phyloP scores from a whole-genome alignment of 768 basidiomycete species.

The Mycena galericulata region DNA sequence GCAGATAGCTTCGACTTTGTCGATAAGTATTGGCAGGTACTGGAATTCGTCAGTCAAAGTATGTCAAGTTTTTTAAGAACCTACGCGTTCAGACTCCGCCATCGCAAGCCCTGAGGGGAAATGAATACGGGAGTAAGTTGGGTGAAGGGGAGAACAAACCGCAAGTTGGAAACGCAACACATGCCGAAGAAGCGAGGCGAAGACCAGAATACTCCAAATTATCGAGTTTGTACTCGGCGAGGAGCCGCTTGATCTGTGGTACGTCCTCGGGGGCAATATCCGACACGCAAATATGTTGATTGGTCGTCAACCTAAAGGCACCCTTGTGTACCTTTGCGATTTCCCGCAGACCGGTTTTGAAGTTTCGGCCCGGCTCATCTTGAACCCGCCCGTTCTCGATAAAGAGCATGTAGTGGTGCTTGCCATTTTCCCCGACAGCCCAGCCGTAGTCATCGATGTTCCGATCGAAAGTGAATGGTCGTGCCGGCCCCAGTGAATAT shows the following conservation, averaged over 20 bases:
- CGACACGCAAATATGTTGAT: constrained; percentile 93
- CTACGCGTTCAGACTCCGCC: constrained; percentile 67
- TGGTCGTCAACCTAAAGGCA: constrained; percentile 91
- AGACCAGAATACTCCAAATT: constrained; percentile 84
- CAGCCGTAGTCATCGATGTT: constrained; percentile 97
- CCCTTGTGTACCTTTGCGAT: constrained; percentile 97
- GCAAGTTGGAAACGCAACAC: constrained; percentile 98
- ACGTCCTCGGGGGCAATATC: constrained; percentile 83
- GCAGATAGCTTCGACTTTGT: constrained; percentile 95
- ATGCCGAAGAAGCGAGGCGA: constrained; percentile 91
- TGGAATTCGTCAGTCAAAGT: constrained; percentile 41
- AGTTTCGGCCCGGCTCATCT: constrained; percentile 89
- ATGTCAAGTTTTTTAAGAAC: constrained; percentile 35
- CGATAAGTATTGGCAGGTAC: constrained; percentile 93
- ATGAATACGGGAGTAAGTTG: constrained; percentile 20
- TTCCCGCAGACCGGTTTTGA: constrained; percentile 93
- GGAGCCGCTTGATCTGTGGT: constrained; percentile 78
- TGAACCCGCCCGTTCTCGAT: constrained; percentile 99
- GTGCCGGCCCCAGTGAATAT: constrained; percentile 77
- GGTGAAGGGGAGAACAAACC: constrained; percentile 58
- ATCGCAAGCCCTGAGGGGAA: constrained; percentile 49
- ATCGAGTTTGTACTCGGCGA: constrained; percentile 91
- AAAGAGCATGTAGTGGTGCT: constrained; percentile 92
- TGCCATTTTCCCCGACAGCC: constrained; percentile 88
- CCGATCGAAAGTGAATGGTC: constrained; percentile 83